Base-by-base conservation (phyloP, 176 grass and related monocot genomes). In the Puccinellia tenuiflora region DNA sequence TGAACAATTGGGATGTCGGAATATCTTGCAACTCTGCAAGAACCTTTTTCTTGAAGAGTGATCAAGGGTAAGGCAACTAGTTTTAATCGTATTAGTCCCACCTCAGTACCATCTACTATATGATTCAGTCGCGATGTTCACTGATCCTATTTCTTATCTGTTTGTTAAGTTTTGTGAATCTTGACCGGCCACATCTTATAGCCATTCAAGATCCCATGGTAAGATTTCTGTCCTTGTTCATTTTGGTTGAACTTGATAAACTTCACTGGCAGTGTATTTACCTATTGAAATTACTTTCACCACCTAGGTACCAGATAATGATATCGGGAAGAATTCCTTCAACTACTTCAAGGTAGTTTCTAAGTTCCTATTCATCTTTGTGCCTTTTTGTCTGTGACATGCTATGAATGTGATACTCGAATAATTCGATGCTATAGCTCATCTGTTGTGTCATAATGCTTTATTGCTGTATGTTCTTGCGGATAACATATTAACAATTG, bases 161-260 rank as follows among this genome's bases (percentile, higher is more conserved):
- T 10, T 71, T 88, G 63, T 42, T 12, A 87, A 99, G 97, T 81
- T 99, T 96, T 89, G 22, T 86, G 77, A 96, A 96, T 85, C 48
- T 54, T 84, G 93, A 99, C 33, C 88, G 90, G 24, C 87, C 90
- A 71, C 76, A 99, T 89, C 86, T 96, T 78, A 87, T 96, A 73
- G 85, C 91, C 6, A 93, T 99, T 87, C 85, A 99, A 82, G 97
- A 99, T 83, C 97, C 97, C 14, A 92, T 96, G 97, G 97, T 99
- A 73, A 89, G 74, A 53, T 94, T 4, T 37, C 62, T 81, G 64
- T 78, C 48, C 40, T 75, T 85, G 30, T 70, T 90, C 60, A 71
- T 59, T 59, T 87, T 73, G 38, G 63, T 68, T 81, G 70, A 48
- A 42, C 29, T 76, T 78, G 15, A 76, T 37, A 47, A 37, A 62